phyloP scores from a whole-genome alignment of 176 grass and related monocot species.

The Avena insularis region DNA sequence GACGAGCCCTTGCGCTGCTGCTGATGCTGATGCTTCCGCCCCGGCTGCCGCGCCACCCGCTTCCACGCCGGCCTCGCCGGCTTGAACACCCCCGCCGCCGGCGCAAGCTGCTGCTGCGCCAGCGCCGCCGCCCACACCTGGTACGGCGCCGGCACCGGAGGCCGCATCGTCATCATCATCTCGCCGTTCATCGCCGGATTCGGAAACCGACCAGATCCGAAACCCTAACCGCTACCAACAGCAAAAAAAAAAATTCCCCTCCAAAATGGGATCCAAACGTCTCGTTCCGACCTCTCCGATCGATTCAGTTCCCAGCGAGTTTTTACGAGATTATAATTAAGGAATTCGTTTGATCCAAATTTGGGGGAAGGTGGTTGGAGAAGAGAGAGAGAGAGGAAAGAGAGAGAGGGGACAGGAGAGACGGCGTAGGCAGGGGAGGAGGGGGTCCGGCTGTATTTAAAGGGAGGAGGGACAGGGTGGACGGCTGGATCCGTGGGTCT shows the following conservation, averaged over 20 bases:
- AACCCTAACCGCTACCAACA: slow-evolving; percentile 58
- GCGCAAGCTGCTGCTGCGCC: not conserved
- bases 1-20: slow-evolving; percentile 23
- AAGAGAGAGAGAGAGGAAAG: not conserved
- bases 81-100: slow-evolving; percentile 32
- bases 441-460: slow-evolving; percentile 55
- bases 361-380: slow-evolving; percentile 17
- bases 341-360: slow-evolving; percentile 56
- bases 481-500: slow-evolving; percentile 25
- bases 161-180: slow-evolving; percentile 71
- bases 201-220: slow-evolving; percentile 56
- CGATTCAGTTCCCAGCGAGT: slow-evolving; percentile 37
- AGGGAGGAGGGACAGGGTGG: not conserved
- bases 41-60: slow-evolving; percentile 40
- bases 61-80: slow-evolving; percentile 46
- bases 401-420: not conserved
- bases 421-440: slow-evolving; percentile 28
- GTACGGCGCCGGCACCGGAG: slow-evolving; percentile 51
- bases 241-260: not conserved
- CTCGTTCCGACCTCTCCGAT: slow-evolving; percentile 45
- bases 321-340: slow-evolving; percentile 51
- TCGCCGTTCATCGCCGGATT: slow-evolving; percentile 71
- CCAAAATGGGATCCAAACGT: slow-evolving; percentile 45
- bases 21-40: slow-evolving; percentile 23
- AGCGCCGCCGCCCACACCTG: slow-evolving; percentile 40